Evolutionary conservation across 148 eudicot species (phyloP).

Genomic region (Camellia sinensis): DNA sequence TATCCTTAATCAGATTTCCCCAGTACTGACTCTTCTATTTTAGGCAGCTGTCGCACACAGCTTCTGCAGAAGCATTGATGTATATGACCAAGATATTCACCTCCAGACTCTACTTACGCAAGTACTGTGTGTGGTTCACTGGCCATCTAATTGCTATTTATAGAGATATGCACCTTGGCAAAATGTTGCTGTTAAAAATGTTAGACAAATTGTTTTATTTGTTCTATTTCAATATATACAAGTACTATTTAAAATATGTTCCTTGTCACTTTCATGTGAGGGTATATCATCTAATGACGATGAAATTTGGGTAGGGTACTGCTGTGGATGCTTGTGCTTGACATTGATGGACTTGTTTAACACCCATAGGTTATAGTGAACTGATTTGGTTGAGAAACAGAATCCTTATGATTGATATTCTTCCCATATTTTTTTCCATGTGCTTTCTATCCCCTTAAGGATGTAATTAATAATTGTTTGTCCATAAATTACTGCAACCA

Average conservation of each 20-base stretch:
- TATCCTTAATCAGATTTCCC: neutral
- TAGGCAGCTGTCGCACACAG: slow-evolving; percentile 78
- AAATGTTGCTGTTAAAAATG: neutral
- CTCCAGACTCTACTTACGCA: slow-evolving; percentile 55
- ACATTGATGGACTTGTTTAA: neutral
- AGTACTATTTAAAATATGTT: neutral
- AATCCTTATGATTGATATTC: too few relatives aligned
- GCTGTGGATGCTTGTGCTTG: neutral
- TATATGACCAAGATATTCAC: slow-evolving; percentile 72
- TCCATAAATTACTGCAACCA: neutral
- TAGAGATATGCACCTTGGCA: neutral
- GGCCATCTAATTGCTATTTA: neutral
- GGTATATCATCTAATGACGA: neutral
- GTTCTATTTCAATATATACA: neutral
- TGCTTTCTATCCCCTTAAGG: neutral
- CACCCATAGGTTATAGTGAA: neutral
- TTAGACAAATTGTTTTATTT: neutral
- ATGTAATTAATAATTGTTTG: neutral
- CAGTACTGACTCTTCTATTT: slow-evolving; percentile 12
- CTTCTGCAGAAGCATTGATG: slow-evolving; percentile 57
- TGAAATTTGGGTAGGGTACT: neutral
- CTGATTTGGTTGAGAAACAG: neutral
- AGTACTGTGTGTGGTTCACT: slow-evolving; percentile 22
- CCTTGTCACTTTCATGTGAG: neutral
- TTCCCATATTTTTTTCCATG: neutral